Evolutionary conservation across 129 eudicot genomes (phyloP).

Genomic region (Centrapalus pauciflorus): DNA sequence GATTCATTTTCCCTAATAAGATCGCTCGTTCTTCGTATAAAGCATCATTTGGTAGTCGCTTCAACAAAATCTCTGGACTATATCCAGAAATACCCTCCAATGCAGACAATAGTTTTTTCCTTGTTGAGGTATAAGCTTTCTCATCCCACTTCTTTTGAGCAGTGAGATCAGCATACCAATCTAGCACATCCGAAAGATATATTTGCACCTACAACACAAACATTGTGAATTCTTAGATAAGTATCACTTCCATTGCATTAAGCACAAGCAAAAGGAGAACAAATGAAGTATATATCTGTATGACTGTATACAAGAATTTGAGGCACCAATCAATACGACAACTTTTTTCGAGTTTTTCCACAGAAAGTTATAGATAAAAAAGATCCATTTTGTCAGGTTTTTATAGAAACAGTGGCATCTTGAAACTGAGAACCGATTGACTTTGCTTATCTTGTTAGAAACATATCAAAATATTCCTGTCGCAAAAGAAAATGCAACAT

Average conservation of each 20-base stretch:
- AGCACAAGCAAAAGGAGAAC: no score
- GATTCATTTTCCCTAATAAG: constrained; percentile 91
- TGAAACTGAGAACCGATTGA: not conserved
- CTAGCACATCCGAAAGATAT: constrained; percentile 93
- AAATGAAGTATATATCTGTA: no score
- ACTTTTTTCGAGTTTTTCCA: not conserved
- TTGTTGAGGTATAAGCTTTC: constrained; percentile 63
- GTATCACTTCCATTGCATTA: no score
- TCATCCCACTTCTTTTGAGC: constrained; percentile 90
- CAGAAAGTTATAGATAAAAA: not conserved
- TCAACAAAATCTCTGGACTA: constrained; percentile 74
- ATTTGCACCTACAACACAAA: constrained; percentile 69
- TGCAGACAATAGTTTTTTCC: constrained; percentile 91
- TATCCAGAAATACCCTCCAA: constrained; percentile 89
- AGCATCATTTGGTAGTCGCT: constrained; percentile 79
- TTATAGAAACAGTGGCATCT: not conserved
- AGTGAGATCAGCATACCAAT: constrained; percentile 71
- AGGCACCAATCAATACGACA: not conserved
- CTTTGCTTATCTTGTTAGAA: not conserved
- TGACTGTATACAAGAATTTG: not conserved
- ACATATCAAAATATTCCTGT: not conserved
- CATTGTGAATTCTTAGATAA: not conserved
- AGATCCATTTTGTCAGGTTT: not conserved
- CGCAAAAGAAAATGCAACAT: not conserved
- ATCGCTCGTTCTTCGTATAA: constrained; percentile 85